phyloP scores from a whole-genome alignment of 805 yeast species.

The Spencermartinsiella europaea region DNA sequence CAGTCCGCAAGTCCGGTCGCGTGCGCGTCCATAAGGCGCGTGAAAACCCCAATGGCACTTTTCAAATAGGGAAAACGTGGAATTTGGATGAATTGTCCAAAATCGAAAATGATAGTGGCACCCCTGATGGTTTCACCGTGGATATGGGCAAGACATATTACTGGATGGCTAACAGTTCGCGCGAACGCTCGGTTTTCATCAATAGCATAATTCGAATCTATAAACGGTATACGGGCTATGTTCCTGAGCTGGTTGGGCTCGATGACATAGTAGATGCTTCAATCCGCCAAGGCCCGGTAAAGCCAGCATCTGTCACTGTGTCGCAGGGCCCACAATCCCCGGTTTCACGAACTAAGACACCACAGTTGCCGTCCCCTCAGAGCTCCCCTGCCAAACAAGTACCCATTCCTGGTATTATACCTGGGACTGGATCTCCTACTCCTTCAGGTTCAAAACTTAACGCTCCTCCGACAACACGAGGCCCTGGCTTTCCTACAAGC shows the following conservation, averaged over 20 bases:
- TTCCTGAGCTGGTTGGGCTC: slow-evolving; percentile 52
- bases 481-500: not conserved
- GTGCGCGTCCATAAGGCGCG: slow-evolving; percentile 81
- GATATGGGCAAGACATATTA: slow-evolving; percentile 72
- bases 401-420: not conserved
- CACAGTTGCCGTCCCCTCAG: not conserved
- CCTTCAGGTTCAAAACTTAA: no score
- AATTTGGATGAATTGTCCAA: slow-evolving; percentile 61
- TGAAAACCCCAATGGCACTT: slow-evolving; percentile 62
- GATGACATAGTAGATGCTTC: slow-evolving; percentile 32
- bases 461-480: not conserved
- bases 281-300: not conserved
- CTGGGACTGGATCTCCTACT: not conserved
- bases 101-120: slow-evolving; percentile 47
- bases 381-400: not conserved
- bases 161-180: slow-evolving; percentile 65
- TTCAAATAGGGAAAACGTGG: slow-evolving; percentile 95
- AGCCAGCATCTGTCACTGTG: not conserved
- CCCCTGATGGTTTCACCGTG: slow-evolving; percentile 39
- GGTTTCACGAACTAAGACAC: not conserved
- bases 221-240: slow-evolving; percentile 50
- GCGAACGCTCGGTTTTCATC: slow-evolving; percentile 56
- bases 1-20: slow-evolving; percentile 61
- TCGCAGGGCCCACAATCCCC: no score
- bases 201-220: slow-evolving; percentile 48